Base-by-base conservation (phyloP, 208 protist genomes). In the Tetramitus jugosus region DNA sequence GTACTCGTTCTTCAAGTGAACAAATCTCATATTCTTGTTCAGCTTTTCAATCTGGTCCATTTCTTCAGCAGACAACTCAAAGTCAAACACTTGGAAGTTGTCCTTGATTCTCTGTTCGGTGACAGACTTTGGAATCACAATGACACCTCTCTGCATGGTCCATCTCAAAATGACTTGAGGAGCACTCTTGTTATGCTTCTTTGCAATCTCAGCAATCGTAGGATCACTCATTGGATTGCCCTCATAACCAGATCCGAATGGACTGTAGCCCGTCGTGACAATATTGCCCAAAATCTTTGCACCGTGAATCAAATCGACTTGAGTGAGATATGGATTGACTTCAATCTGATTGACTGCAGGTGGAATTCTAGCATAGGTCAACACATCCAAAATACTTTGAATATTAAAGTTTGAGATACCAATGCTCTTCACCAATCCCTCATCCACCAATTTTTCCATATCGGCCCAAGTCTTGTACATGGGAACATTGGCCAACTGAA, bases 361-460 rank as follows among this genome's bases (percentile, higher is more conserved):
- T 61, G 77, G 33, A 35, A 84, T 84, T 23, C 13, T 45, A 40
- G 76, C 65, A 29, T 53, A 26, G n/a, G 17, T 35, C 20, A 83
- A 46, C 8, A 84, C n/a, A 42, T 84, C 82, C 3, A 39, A 14
- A 23, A 84, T 40, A 29, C 56, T 20, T 46, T 62, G 1, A 43
- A 67, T 13, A 13, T n/a, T 56, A 52, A 61, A 84, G 39, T 84
- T 84, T 1, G 45, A 85, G 33, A 84, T 81, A 33, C 82, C 82
- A 52, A 84, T 84, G 13, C 35, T 35, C 39, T 77, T 68, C 0
- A 81, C 75, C 13, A 83, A n/a, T 45, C 82, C 82, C 35, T 53
- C 33, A n/a, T 78, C 2, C 23, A 83, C 76, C 2, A 84, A 56
- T 37, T 84, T 71, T 79, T 84, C 82, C 82, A 84, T 85, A 3